Evolutionary conservation across 371 early-diverging fungal genomes (phyloP), one percentile per base, ranked within the genome.

Genomic region (Mortierella sp.): DNA sequence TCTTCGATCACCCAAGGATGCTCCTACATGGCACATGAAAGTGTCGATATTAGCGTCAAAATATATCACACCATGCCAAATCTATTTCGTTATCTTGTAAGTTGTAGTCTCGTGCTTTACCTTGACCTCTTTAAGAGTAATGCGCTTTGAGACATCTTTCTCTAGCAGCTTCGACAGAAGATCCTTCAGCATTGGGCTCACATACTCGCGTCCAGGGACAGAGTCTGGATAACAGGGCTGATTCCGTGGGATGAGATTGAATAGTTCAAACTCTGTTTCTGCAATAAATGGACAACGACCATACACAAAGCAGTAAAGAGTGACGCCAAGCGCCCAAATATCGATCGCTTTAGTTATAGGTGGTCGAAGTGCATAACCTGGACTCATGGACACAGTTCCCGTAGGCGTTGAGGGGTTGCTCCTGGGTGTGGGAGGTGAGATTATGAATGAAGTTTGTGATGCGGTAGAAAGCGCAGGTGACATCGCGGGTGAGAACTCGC

Each of bases 281-380:
- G 97, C 99, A 19, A 91, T 90, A 82, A 99, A 99, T 5, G 99
- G 99, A 47, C 97, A 95, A 24, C 87, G 84, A 7, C 99, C 99
- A 83, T 91, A 97, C 19, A 98, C 84, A 54, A 99, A 87, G 63
- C 99, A 99, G 79, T 96, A 99, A 17, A 99, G 86, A 3, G 99
- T 97, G n/a, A 99, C 98, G 2, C 99, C 99, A 58, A 99, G 83
- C 19, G 99, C 97, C 99, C 99, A 99, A 4, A 99, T 88, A 81
- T 99, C 99, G 41, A 99, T 96, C 8, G 93, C 92, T 49, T 91
- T 90, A 9, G 94, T 92, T 23, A 93, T 92, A 6, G 84, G 85
- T 27, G 86, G 86, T 28, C 82, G 70, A 32, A 70, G 60, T 17
- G 61, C 49, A 44, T 64, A 70, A 14, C 58, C 59, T 30, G 56